A percentile compares a stretch with the other conserved stretches of the same genome.
Evolutionary conservation across 2,329 filamentous ascomycete genomes (phyloP).

Genomic region (Alternaria dauci): DNA sequence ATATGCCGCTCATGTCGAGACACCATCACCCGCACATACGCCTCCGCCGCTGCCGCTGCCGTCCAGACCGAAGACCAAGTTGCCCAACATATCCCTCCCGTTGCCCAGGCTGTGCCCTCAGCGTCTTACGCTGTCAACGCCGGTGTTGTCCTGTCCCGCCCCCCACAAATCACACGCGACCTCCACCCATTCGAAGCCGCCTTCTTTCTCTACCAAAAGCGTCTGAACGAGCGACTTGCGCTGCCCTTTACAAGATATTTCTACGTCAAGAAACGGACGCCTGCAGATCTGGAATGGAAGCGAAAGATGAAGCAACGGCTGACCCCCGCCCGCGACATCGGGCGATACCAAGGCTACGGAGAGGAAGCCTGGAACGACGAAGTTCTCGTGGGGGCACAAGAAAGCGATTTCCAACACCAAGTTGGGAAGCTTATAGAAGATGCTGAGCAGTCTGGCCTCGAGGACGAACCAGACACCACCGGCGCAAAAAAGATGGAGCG

Average conservation of each 20-base stretch:
- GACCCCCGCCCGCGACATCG: slow-evolving; percentile 83
- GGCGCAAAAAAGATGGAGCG: slow-evolving; percentile 57
- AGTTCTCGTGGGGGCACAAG: slow-evolving; percentile 74
- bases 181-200: slow-evolving; percentile 89
- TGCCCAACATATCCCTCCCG: slow-evolving; percentile 45
- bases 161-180: slow-evolving; percentile 84
- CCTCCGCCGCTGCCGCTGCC: slow-evolving; percentile 48
- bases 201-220: slow-evolving; percentile 96
- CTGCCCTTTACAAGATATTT: slow-evolving; percentile 89
- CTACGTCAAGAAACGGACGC: slow-evolving; percentile 93
- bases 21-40: slow-evolving; percentile 49
- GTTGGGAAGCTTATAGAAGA: slow-evolving; percentile 77
- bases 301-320: slow-evolving; percentile 80
- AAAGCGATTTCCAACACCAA: slow-evolving; percentile 70
- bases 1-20: slow-evolving; percentile 58
- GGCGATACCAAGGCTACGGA: slow-evolving; percentile 78
- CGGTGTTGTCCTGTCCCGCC: slow-evolving; percentile 84
- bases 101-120: slow-evolving; percentile 51
- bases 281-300: slow-evolving; percentile 87
- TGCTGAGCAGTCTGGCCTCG: slow-evolving; percentile 66
- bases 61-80: slow-evolving; percentile 45
- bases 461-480: slow-evolving; percentile 49
- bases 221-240: slow-evolving; percentile 89
- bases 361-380: slow-evolving; percentile 91
- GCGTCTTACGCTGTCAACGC: slow-evolving; percentile 59